These are phyloP conservation scores for Aspergillus egyptiacus DNA, from an alignment of 495 filamentous ascomycete genomes.

Conservation along the genomic window DNA sequence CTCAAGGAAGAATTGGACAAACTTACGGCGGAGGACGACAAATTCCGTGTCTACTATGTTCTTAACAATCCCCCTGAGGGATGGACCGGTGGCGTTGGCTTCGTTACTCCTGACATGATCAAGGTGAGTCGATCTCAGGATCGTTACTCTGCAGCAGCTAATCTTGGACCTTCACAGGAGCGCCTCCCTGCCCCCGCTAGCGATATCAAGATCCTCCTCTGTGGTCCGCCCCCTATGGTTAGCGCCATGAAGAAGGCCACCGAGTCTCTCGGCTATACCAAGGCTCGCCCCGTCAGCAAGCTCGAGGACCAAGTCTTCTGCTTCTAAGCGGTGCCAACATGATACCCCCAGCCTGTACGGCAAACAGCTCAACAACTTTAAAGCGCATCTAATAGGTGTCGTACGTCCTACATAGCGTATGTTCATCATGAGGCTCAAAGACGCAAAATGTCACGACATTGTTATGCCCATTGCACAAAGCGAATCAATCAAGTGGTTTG, in stretches of 20 bases:
- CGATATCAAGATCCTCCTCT: conserved; percentile 94
- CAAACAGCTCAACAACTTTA: not conserved
- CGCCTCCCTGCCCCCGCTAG: conserved; percentile 72
- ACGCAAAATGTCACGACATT: conserved; percentile 1
- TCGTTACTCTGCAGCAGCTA: conserved; percentile 7
- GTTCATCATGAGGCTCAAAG: not conserved
- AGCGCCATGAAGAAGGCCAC: conserved; percentile 95
- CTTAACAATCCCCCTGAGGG: conserved; percentile 90
- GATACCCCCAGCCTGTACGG: not conserved
- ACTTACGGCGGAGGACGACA: conserved; percentile 66
- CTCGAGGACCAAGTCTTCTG: conserved; percentile 96
- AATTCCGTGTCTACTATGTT: conserved; percentile 86
- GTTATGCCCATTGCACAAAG: not conserved
- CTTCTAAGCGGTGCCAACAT: conserved; percentile 54
- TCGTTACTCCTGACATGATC: conserved; percentile 93
- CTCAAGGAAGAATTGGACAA: conserved; percentile 84
- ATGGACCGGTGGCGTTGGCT: conserved; percentile 88
- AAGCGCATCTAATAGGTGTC: not conserved
- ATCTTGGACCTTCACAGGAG: conserved; percentile 43
- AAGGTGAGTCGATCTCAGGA: conserved; percentile 51
- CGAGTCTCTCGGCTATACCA: conserved; percentile 80
- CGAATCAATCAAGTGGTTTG: not conserved
- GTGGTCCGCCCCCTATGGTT: conserved; percentile 95
- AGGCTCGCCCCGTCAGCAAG: conserved; percentile 92
- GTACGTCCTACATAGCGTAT: not conserved